Conservation (phyloP, 192 early-diverging fungal genomes). For the Linnemannia elongata region DNA sequence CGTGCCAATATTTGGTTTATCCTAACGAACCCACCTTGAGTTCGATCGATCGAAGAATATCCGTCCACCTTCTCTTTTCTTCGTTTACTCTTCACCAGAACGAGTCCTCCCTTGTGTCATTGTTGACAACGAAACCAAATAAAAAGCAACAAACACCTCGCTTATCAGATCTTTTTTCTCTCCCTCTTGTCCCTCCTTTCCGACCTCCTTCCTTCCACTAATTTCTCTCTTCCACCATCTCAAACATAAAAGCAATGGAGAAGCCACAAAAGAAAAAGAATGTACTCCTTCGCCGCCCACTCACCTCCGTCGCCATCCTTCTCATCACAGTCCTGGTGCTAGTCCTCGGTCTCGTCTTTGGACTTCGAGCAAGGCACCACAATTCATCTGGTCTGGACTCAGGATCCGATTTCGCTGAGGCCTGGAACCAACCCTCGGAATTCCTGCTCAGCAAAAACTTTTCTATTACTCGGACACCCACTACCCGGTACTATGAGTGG, state of each 20-base stretch:
- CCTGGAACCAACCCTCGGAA: constrained; percentile 40
- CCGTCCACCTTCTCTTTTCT: too few species aligned
- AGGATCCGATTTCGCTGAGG: background rate
- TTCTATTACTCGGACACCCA: constrained; percentile 23
- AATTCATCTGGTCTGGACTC: background rate
- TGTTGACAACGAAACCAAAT: background rate
- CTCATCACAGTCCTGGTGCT: constrained; percentile 11
- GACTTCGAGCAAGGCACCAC: constrained; percentile 12
- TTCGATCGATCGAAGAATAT: too few species aligned
- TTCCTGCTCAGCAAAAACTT: constrained; percentile 44
- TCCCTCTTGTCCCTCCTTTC: background rate
- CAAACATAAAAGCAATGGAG: background rate
- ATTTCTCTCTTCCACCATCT: background rate
- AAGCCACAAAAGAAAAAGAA: constrained; percentile 12
- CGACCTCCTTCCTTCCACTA: background rate
- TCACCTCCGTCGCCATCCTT: background rate
- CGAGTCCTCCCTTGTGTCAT: background rate
- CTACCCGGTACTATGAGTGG: constrained; percentile 40
- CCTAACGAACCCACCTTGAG: too few species aligned
- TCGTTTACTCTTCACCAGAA: background rate
- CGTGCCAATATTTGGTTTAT: too few species aligned
- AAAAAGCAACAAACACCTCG: background rate
- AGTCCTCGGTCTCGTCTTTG: constrained; percentile 28
- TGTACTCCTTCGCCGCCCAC: background rate
- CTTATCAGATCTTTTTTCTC: constrained; percentile 26